Evolutionary conservation across 805 yeast genomes (phyloP).

Genomic region (Saturnispora bothae): DNA sequence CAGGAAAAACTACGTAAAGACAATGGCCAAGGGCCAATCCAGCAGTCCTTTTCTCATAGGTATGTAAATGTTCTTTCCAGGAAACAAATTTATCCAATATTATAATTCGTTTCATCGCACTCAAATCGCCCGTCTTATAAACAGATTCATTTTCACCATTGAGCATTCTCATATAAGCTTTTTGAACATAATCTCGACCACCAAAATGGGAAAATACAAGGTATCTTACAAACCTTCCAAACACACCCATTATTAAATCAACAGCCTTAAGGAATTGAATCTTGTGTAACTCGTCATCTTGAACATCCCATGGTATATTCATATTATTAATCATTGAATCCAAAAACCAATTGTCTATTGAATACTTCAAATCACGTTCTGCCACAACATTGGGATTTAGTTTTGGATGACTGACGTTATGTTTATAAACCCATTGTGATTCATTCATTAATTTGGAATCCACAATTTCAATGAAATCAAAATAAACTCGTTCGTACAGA

Average conservation of each 20-base stretch:
- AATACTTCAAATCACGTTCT: slow-evolving; percentile 33
- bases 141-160: slow-evolving; percentile 34
- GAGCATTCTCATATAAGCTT: slow-evolving; percentile 49
- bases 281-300: slow-evolving; percentile 51
- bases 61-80: slow-evolving; percentile 74
- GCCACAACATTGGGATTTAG: slow-evolving; percentile 4
- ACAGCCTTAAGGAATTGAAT: slow-evolving; percentile 53
- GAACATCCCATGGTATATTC: slow-evolving; percentile 75
- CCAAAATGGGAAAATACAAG: slow-evolving; percentile 85
- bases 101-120: slow-evolving; percentile 36
- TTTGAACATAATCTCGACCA: slow-evolving; percentile 61
- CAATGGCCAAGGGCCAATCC: slow-evolving; percentile 31
- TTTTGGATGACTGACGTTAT: slow-evolving; percentile 1
- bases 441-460: slow-evolving; percentile 46
- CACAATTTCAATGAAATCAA: slow-evolving; percentile 75
- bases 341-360: slow-evolving; percentile 57
- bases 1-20: slow-evolving; percentile 70
- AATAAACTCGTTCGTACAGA: slow-evolving; percentile 64
- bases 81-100: slow-evolving; percentile 68
- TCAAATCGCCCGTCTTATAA: neutral
- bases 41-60: slow-evolving; percentile 5
- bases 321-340: slow-evolving; percentile 65
- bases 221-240: slow-evolving; percentile 51
- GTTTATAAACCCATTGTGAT: slow-evolving; percentile 5
- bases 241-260: slow-evolving; percentile 69